phyloP scores from a whole-genome alignment of 148 eudicot species.

The Talinum fruticosum region DNA sequence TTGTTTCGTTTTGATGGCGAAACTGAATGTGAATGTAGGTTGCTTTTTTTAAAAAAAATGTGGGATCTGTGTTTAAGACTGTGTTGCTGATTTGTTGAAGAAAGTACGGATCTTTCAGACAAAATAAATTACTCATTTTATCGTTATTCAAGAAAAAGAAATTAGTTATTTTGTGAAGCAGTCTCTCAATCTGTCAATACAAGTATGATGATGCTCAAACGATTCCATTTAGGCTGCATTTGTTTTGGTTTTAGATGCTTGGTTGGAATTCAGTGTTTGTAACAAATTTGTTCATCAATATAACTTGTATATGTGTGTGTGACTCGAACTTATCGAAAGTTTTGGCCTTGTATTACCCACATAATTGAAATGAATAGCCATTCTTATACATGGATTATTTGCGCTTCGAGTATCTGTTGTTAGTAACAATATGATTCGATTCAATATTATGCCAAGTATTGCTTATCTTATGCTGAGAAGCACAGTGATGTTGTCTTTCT shows the following conservation, averaged over 20 bases:
- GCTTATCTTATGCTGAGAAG: neutral
- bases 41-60: neutral
- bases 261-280: neutral
- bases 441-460: neutral
- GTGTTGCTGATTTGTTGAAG: neutral
- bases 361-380: too few relatives aligned
- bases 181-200: neutral
- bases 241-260: neutral
- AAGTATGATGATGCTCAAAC: neutral
- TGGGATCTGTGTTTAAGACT: neutral
- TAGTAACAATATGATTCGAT: neutral
- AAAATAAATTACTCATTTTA: neutral
- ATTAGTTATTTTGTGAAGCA: neutral
- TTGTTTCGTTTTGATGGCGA: too few relatives aligned
- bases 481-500: neutral
- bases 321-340: neutral
- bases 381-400: neutral
- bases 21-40: too few relatives aligned
- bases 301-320: neutral
- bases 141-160: neutral
- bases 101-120: neutral
- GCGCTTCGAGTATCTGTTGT: neutral
- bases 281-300: neutral
- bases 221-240: neutral
- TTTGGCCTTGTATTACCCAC: too few relatives aligned